Base-by-base conservation (phyloP, 305 asterid genomes). In the Andrographis paniculata region DNA sequence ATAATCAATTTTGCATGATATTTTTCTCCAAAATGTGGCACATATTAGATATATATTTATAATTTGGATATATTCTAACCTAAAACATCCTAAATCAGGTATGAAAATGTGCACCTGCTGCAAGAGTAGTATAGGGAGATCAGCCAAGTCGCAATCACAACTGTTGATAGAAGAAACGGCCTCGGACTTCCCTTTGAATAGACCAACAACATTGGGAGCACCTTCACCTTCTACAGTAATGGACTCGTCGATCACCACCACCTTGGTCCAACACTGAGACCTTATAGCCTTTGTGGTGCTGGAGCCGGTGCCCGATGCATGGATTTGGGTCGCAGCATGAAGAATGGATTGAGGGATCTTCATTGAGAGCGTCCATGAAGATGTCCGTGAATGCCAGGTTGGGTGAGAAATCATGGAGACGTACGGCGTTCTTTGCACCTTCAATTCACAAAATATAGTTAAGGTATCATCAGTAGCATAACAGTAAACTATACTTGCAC, bases 161-260 rank as follows among this genome's bases (percentile, higher is more conserved):
- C 80, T 76, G 62, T 78, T 77, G 64, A 80, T 65, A 42, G 94
- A 58, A 55, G 57, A 60, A 45, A 55, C 43, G 10, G 62, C 65
- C 37, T 78, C 81, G 16, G 84, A 38, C 59, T 73, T 83, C 63
- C 94, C 98, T 62, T 83, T 78, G 72, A 91, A 80, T 17, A 86
- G 80, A 50, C 94, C 76, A 14, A 80, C 84, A 63, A 91, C 70
- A 58, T 72, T 78, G 31, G 93, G 98, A 61, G 93, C 82, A 43
- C 96, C 96, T 79, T 91, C 98, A 58, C 98, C 98, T 66, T 80
- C 94, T 56, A 91, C 78, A 19, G 63, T 86, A 52, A 86, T 80
- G 65, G 83, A 78, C 45, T 86, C 98, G 61, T 91, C 96, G 55
- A 62, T 82, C 56, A 91, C 95, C 62, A 60, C 59, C 45, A 83